phyloP scores from a whole-genome alignment of 345 rosid genomes.

The Cardamine occulta region DNA sequence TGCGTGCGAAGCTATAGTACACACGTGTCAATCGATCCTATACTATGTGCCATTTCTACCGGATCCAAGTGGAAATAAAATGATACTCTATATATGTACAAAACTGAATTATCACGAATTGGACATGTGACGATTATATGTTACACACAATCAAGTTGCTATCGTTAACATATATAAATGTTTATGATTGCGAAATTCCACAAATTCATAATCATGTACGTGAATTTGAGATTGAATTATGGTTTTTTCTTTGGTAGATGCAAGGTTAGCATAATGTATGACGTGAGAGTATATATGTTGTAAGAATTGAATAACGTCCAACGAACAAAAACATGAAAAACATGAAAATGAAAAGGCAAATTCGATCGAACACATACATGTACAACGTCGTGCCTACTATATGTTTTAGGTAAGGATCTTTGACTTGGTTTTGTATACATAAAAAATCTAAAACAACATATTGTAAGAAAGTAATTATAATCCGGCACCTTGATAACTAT shows the following conservation, averaged over 20 bases:
- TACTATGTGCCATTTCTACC: neutral
- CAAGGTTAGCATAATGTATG: neutral
- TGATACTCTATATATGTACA: neutral
- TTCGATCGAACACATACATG: neutral
- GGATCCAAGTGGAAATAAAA: neutral
- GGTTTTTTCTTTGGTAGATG: neutral
- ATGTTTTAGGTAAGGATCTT: neutral
- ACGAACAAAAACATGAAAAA: neutral
- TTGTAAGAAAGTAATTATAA: neutral
- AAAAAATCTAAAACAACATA: too few species aligned
- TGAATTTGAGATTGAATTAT: too few species aligned
- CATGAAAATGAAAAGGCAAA: neutral
- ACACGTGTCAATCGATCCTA: slow-evolving; percentile 19
- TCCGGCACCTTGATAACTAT: too few species aligned
- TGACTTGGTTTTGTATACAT: neutral
- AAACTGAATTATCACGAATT: neutral
- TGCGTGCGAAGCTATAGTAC: slow-evolving; percentile 26
- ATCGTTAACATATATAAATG: neutral
- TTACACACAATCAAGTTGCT: neutral
- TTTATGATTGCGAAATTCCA: neutral
- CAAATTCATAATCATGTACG: neutral
- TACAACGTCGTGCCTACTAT: neutral
- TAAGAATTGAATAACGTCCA: neutral
- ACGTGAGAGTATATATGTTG: neutral
- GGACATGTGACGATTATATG: neutral